Evolutionary conservation across 805 yeast species (phyloP).

Genomic region (Ogataea haglerorum): DNA sequence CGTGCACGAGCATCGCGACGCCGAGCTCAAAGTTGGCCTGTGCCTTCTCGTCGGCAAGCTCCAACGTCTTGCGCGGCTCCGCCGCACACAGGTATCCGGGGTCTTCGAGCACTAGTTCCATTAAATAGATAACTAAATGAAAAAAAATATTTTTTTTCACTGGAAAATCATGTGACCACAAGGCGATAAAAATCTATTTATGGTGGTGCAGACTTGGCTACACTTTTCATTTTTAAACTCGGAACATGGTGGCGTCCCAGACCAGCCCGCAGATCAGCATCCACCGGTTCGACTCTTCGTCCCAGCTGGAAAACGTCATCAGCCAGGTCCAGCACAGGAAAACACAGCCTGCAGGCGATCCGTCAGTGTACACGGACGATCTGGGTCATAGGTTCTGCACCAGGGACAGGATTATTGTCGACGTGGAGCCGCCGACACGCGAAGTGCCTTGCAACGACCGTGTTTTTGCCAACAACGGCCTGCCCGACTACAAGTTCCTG

Average conservation of each 20-base stretch:
- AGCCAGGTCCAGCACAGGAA: slow-evolving; percentile 22
- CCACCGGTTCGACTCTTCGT: slow-evolving; percentile 37
- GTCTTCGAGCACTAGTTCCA: slow-evolving; percentile 31
- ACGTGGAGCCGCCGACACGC: slow-evolving; percentile 26
- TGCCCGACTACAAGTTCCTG: slow-evolving; percentile 72
- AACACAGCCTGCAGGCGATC: slow-evolving; percentile 26
- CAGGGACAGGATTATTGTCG: slow-evolving; percentile 43
- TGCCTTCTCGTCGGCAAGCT: slow-evolving; percentile 50
- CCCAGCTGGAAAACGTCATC: slow-evolving; percentile 47
- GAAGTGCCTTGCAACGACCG: slow-evolving; percentile 62
- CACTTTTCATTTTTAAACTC: not conserved
- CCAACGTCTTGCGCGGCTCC: slow-evolving; percentile 21
- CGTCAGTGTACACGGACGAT: slow-evolving; percentile 47
- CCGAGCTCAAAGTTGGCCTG: slow-evolving; percentile 91
- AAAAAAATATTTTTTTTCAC: slow-evolving; percentile 3
- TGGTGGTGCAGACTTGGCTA: not conserved
- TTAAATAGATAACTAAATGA: not conserved
- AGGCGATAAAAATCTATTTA: not conserved
- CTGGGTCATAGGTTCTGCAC: slow-evolving; percentile 58
- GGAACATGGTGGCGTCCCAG: not conserved
- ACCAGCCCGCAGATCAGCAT: slow-evolving; percentile 1
- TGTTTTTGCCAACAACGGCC: slow-evolving; percentile 56
- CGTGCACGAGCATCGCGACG: slow-evolving; percentile 83
- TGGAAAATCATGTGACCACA: slow-evolving; percentile 6
- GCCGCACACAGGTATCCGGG: slow-evolving; percentile 32